Base-by-base conservation (phyloP, 345 rosid genomes). In the Sisymbrium altissimum region DNA sequence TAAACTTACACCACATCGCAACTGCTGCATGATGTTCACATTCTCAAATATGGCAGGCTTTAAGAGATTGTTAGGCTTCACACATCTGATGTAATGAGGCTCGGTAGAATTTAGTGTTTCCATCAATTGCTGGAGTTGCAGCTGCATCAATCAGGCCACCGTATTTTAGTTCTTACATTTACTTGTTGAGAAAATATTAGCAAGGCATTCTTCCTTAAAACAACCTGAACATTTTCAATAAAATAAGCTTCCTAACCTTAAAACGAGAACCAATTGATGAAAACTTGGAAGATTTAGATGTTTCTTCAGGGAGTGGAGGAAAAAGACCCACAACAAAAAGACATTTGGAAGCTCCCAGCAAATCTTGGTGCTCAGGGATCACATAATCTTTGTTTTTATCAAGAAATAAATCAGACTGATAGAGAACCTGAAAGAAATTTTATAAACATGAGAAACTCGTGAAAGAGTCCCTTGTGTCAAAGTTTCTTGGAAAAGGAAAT, bases 321-420 rank as follows among this genome's bases (percentile, higher is more conserved):
- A 95, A 94, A 77, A 95, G 97, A 63, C 97, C 92, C 7, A 90
- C 86, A 0, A 95, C 99, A 55, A 95, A 95, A 70, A 89, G 38
- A 83, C 99, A 91, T 54, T 81, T 81, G 57, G 99, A 91, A 67
- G 86, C 87, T 65, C 84, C 64, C 78, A 94, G 72, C 81, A 94
- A 80, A 60, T 94, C 99, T 77, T 94, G 99, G 81, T 94, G 96
- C 78, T 91, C 99, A 1, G 97, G 87, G 73, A 94, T 93, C 52
- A 89, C 97, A 64, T 94, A 94, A 60, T 91, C 98, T 80, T 95
- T 95, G 93, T 95, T 95, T 79, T 95, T 95, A 82, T 95, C 99
- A 82, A 95, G 81, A 84, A 95, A 95, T 30, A 88, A 88, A 55
- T 95, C 96, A 53, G 99, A 95, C 71, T 89, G 99, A 81, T 95